Conservation (phyloP, 2,329 filamentous ascomycete species). For the Ambrosiella beaveri region DNA sequence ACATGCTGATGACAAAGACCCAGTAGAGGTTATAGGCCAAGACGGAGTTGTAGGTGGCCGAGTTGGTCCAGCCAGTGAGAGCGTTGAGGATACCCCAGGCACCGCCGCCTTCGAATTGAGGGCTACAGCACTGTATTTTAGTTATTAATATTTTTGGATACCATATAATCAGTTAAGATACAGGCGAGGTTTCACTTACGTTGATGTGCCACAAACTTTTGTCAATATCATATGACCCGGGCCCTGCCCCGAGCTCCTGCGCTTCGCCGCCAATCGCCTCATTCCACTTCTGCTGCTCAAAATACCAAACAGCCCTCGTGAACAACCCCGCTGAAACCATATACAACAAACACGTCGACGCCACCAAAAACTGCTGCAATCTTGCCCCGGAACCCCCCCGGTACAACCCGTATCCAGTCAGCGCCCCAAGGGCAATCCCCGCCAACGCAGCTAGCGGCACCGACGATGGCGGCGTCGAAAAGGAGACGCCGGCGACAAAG, state of each 20-base stretch:
- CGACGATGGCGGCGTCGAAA: constrained; percentile 55
- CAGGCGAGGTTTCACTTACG: constrained; percentile 29
- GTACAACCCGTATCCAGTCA: constrained; percentile 61
- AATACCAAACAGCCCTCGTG: constrained; percentile 57
- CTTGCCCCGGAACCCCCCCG: constrained; percentile 31
- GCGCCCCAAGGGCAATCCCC: constrained; percentile 48
- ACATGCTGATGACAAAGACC: constrained; percentile 49
- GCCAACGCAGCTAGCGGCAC: constrained; percentile 63
- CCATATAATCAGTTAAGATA: neutral
- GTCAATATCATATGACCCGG: constrained; percentile 64
- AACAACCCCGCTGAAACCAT: constrained; percentile 71
- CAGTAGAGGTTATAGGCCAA: constrained; percentile 82
- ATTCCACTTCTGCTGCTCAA: constrained; percentile 55
- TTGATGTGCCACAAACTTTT: constrained; percentile 72
- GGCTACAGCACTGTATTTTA: constrained; percentile 51
- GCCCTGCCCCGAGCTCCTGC: constrained; percentile 34
- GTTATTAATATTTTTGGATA: neutral
- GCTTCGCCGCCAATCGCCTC: constrained; percentile 42
- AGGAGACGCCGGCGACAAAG: constrained; percentile 64
- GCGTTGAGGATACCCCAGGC: constrained; percentile 83
- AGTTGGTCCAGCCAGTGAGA: constrained; percentile 75
- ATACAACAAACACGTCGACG: constrained; percentile 69
- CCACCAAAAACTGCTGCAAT: constrained; percentile 59
- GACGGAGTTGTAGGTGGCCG: constrained; percentile 72
- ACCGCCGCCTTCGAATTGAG: constrained; percentile 51